phyloP scores from a whole-genome alignment of 768 basidiomycete genomes.

The Scleroderma bovista region DNA sequence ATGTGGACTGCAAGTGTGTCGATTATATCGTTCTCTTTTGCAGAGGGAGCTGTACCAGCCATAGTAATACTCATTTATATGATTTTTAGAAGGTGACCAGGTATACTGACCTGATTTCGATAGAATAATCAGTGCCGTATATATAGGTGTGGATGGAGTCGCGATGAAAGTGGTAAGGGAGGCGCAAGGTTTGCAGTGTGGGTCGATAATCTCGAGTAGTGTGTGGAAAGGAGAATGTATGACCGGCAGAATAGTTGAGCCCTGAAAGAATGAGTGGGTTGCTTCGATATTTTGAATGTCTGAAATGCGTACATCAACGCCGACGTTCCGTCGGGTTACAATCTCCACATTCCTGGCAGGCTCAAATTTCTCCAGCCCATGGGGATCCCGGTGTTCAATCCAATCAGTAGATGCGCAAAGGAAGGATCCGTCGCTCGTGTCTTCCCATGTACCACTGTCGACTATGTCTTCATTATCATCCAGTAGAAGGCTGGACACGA shows the following conservation, averaged over 20 bases:
- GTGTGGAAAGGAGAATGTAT: constrained; percentile 55
- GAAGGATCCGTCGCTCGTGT: constrained; percentile 37
- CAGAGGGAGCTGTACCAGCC: constrained; percentile 20
- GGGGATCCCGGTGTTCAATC: constrained; percentile 59
- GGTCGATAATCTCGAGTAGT: constrained; percentile 49
- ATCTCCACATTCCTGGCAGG: constrained; percentile 63
- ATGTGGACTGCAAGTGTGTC: constrained; percentile 47
- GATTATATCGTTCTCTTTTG: constrained; percentile 41
- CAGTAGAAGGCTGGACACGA: constrained; percentile 44
- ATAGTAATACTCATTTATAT: constrained; percentile 5
- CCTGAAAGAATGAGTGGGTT: constrained; percentile 17
- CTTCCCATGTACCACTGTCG: constrained; percentile 56
- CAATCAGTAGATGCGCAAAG: constrained; percentile 65
- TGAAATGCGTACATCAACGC: constrained; percentile 39
- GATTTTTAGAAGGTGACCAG: background rate
- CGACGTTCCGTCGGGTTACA: constrained; percentile 39
- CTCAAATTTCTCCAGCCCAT: constrained; percentile 63
- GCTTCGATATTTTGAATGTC: background rate
- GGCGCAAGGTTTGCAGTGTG: constrained; percentile 45
- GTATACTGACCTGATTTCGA: constrained; percentile 41
- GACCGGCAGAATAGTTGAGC: constrained; percentile 32
- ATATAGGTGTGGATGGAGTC: constrained; percentile 52
- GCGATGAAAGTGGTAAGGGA: constrained; percentile 49
- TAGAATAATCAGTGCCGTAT: constrained; percentile 54
- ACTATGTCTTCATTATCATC: constrained; percentile 67